phyloP scores from a whole-genome alignment of 768 basidiomycete species.

The Kwoniella botswanensis region DNA sequence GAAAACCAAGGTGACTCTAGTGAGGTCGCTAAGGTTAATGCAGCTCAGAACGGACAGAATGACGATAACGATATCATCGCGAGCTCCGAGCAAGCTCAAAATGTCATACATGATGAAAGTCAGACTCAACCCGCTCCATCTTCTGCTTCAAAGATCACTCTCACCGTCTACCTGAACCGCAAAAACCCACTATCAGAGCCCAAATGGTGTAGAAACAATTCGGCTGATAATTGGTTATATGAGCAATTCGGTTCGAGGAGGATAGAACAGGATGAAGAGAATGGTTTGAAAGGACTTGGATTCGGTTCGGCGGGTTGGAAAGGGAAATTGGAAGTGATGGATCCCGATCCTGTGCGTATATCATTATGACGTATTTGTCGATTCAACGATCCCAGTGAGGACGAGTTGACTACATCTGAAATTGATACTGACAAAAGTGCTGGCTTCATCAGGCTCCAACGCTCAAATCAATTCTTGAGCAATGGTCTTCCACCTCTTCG shows the following conservation, averaged over 20 bases:
- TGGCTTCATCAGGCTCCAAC: conserved; percentile 73
- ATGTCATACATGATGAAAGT: conserved; percentile 4
- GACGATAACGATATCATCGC: background rate
- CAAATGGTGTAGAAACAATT: conserved; percentile 94
- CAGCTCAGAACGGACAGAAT: background rate
- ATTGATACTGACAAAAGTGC: too few species aligned
- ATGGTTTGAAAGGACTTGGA: conserved; percentile 24
- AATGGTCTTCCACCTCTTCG: conserved; percentile 84
- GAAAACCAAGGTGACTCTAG: background rate
- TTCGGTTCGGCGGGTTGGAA: conserved; percentile 67
- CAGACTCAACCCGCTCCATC: conserved; percentile 21
- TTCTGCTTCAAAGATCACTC: conserved; percentile 18
- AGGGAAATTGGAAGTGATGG: conserved; percentile 85
- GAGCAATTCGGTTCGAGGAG: conserved; percentile 38
- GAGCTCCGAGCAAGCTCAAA: background rate
- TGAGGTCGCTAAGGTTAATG: background rate
- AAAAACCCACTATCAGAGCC: conserved; percentile 89
- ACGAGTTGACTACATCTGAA: too few species aligned
- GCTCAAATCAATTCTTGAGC: conserved; percentile 84
- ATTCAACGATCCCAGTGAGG: too few species aligned
- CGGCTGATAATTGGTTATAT: conserved; percentile 84
- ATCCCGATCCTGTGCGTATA: conserved; percentile 87
- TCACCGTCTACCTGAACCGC: conserved; percentile 72
- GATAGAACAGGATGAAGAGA: conserved; percentile 22
- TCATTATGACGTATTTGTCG: conserved; percentile 1